phyloP scores from a whole-genome alignment of 805 yeast genomes.

The Candida insectalens region DNA sequence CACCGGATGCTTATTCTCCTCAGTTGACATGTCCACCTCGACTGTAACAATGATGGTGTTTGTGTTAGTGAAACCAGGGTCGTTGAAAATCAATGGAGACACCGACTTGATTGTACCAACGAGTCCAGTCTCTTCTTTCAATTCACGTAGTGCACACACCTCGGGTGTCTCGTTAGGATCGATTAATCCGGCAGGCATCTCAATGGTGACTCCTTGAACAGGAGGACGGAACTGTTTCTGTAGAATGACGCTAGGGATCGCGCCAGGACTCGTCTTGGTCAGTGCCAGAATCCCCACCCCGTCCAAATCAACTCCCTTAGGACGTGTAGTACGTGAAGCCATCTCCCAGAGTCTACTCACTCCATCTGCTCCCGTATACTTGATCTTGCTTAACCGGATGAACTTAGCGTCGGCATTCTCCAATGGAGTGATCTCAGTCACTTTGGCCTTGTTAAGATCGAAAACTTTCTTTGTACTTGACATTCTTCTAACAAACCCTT shows the following conservation, averaged over 20 bases:
- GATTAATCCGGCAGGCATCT: constrained; percentile 90
- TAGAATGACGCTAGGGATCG: constrained; percentile 42
- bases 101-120: constrained; percentile 39
- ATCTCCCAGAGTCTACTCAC: constrained; percentile 77
- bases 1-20: constrained; percentile 57
- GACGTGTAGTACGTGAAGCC: constrained; percentile 73
- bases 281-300: constrained; percentile 89
- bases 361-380: constrained; percentile 68
- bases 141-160: constrained; percentile 77
- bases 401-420: constrained; percentile 43
- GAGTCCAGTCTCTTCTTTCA: constrained; percentile 90
- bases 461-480: constrained; percentile 1
- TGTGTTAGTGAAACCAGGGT: constrained; percentile 78
- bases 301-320: constrained; percentile 54
- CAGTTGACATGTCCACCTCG: constrained; percentile 59
- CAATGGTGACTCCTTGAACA: constrained; percentile 77
- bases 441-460: constrained; percentile 16
- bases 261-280: constrained; percentile 25
- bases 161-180: constrained; percentile 76
- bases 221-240: constrained; percentile 95
- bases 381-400: constrained; percentile 57
- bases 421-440: constrained; percentile 23
- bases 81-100: constrained; percentile 25
- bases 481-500: constrained; percentile 3
- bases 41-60: constrained; percentile 73